Evolutionary conservation across 2,329 filamentous ascomycete genomes (phyloP).

Genomic region (Stemphylium beticola): DNA sequence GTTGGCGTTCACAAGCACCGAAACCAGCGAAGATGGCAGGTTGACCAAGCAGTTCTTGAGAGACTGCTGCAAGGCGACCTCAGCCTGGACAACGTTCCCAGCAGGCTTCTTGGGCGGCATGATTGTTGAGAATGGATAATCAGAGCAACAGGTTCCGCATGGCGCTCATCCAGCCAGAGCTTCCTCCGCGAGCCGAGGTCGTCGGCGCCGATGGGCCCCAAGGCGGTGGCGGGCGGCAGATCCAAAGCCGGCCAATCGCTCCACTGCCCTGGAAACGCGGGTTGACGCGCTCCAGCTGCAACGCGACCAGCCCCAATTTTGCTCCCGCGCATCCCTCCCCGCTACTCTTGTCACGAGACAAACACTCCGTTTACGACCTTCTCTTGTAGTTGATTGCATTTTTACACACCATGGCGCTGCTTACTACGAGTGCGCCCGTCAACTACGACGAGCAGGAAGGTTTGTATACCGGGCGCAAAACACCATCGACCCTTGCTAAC

Average conservation of each 20-base stretch:
- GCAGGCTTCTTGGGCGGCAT: slow-evolving; percentile 55
- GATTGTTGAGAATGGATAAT: slow-evolving; percentile 11
- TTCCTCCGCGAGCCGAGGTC: slow-evolving; percentile 37
- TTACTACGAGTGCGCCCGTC: slow-evolving; percentile 77
- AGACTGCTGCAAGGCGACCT: slow-evolving; percentile 78
- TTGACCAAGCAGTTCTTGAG: slow-evolving; percentile 96
- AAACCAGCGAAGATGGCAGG: slow-evolving; percentile 82
- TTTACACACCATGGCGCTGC: slow-evolving; percentile 75
- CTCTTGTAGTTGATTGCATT: neutral
- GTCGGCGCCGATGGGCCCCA: slow-evolving; percentile 27
- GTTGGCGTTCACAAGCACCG: slow-evolving; percentile 85
- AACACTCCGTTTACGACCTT: slow-evolving; percentile 11
- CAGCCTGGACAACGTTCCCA: slow-evolving; percentile 68
- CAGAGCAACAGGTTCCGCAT: slow-evolving; percentile 3
- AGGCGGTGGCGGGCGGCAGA: slow-evolving; percentile 34
- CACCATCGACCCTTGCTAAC: slow-evolving; percentile 39
- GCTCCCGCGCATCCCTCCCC: slow-evolving; percentile 30
- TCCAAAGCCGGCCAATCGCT: slow-evolving; percentile 26
- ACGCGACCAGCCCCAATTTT: slow-evolving; percentile 36
- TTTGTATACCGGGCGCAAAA: slow-evolving; percentile 53
- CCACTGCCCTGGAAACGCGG: slow-evolving; percentile 27
- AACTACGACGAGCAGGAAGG: slow-evolving; percentile 88
- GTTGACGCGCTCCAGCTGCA: slow-evolving; percentile 35
- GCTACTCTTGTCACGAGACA: slow-evolving; percentile 12
- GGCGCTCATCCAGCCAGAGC: slow-evolving; percentile 6